Evolutionary conservation across 108 stramenopile species (phyloP), one percentile per base, ranked within the genome.

Genomic region (Mediolabrus comicus): DNA sequence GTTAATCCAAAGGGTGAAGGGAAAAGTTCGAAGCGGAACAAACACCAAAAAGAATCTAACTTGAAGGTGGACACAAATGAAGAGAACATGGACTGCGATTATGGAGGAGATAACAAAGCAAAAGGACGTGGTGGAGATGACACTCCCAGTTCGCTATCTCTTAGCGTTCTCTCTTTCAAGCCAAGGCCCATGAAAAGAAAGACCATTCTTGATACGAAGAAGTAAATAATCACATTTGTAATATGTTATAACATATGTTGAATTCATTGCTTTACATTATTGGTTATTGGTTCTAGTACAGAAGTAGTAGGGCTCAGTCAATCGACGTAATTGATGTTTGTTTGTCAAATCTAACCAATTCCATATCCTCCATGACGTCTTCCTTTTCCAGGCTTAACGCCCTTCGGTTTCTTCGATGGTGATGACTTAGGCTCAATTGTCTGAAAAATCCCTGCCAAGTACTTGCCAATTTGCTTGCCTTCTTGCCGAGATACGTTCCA

Each of bases 311-410:
- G n/a, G n/a, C n/a, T n/a, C n/a, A n/a, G n/a, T n/a, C n/a, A n/a
- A n/a, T n/a, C n/a, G n/a, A n/a, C n/a, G n/a, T n/a, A n/a, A n/a
- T n/a, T n/a, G n/a, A n/a, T n/a, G n/a, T n/a, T n/a, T n/a, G n/a
- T n/a, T n/a, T 49, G 19, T 9, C 10, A 12, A 57, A 46, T 12
- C 77, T 80, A 90, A 16, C 89, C 89, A 17, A 93, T 93, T 8
- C 92, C 92, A 65, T 93, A 93, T 1, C 92, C 92, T 16, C 92
- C 92, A 53, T 78, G 75, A 52, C 87, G 72, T n/a, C 92, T 77
- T 14, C 83, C 67, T 67, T 87, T 93, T 17, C 92, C 92, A 16
- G 86, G 84, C 53, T 90, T 90, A 11, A 93, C 87, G 10, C 84
- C 82, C 24, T 75, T 67, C 3, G 86, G 87, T 46, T 87, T 89